A percentile compares a stretch with the other conserved stretches of the same genome.
Conservation (phyloP, 1,284 basidiomycete genomes). For the Fomitopsis palustris region DNA sequence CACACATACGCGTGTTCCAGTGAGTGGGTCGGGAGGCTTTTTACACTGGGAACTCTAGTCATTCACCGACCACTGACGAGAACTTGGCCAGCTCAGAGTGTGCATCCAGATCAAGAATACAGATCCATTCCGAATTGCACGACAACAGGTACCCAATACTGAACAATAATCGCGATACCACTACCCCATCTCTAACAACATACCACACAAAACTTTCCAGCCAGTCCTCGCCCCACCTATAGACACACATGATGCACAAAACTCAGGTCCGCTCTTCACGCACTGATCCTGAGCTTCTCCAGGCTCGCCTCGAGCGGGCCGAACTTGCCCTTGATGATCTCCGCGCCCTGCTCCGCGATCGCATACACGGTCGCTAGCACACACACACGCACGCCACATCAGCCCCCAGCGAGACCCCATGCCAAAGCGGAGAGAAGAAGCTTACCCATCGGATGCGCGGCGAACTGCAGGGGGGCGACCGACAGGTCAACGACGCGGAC, state of each 20-base stretch:
- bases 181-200: too few species aligned
- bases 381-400: constrained; percentile 2
- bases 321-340: constrained; percentile 29
- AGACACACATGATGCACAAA: too few species aligned
- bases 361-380: constrained; percentile 26
- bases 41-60: too few species aligned
- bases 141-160: not conserved
- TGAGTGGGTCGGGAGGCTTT: too few species aligned
- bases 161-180: not conserved
- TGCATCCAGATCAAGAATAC: too few species aligned
- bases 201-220: not conserved
- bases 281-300: not conserved
- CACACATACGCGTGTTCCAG: not conserved
- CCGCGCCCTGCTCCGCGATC: constrained; percentile 31
- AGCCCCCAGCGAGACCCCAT: not conserved
- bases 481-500: constrained; percentile 35
- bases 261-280: too few species aligned
- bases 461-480: constrained; percentile 27
- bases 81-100: too few species aligned
- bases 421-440: too few species aligned
- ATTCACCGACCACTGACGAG: too few species aligned
- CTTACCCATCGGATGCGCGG: constrained; percentile 27
- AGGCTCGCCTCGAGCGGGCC: not conserved
- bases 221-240: not conserved
- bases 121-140: not conserved